Evolutionary conservation across 139 green algal species (phyloP).

Genomic region (Micractinium conductrix): DNA sequence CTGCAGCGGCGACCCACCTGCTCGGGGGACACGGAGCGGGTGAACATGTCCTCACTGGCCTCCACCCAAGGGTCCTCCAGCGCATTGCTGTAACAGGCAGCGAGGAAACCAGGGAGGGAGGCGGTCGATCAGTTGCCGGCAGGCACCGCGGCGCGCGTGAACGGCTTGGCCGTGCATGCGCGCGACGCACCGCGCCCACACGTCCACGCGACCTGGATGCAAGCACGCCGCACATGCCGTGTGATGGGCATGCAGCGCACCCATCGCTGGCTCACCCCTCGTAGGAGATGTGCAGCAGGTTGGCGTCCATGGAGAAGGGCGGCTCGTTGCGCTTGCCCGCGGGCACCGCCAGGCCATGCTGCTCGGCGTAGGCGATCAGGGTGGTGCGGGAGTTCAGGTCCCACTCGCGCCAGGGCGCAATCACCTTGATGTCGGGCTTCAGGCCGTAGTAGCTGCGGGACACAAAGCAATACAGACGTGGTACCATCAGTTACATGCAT

Average conservation of each 20-base stretch:
- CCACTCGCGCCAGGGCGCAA: conserved; percentile 99
- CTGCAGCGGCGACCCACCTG: conserved; percentile 46
- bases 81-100: conserved; percentile 67
- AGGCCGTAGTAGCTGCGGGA: conserved; percentile 91
- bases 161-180: too few relatives aligned
- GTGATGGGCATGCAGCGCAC: too few relatives aligned
- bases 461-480: too few relatives aligned
- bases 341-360: conserved; percentile 66
- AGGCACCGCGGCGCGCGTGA: too few relatives aligned
- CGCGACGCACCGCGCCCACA: too few relatives aligned
- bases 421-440: conserved; percentile 99
- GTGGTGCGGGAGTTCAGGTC: conserved; percentile 91
- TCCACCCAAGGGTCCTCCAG: conserved; percentile 96
- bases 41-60: conserved; percentile 91
- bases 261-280: conserved; percentile 58
- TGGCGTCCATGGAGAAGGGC: conserved; percentile 96
- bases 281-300: conserved; percentile 96
- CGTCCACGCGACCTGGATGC: too few relatives aligned
- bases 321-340: conserved; percentile 89
- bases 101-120: not conserved
- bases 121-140: too few relatives aligned
- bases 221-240: not conserved
- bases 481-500: too few relatives aligned
- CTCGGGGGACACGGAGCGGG: conserved; percentile 88
- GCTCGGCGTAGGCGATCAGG: conserved; percentile 91